Evolutionary conservation across 306 rosid genomes (phyloP).

Genomic region (Senna siamea): DNA sequence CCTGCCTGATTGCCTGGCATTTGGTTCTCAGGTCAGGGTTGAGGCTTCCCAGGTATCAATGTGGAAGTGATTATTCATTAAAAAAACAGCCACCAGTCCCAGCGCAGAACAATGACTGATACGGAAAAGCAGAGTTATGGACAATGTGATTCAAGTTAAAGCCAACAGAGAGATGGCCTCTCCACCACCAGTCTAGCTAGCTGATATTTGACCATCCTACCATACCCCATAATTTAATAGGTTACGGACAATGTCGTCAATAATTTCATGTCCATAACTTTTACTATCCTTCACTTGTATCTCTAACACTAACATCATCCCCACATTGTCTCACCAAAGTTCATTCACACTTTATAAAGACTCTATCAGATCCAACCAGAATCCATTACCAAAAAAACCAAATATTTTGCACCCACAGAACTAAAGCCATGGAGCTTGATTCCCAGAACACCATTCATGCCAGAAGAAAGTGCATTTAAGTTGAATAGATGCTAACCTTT

Average conservation of each 20-base stretch:
- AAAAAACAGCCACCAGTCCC: too few species aligned
- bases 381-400: background rate
- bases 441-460: too few species aligned
- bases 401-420: background rate
- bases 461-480: background rate
- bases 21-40: background rate
- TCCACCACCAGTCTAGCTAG: too few species aligned
- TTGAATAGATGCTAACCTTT: constrained; percentile 45
- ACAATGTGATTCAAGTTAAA: background rate
- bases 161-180: background rate
- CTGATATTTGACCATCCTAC: too few species aligned
- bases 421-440: background rate
- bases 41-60: background rate
- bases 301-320: background rate
- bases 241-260: background rate
- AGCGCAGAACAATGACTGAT: too few species aligned
- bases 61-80: too few species aligned
- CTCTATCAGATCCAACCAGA: background rate
- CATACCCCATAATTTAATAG: background rate
- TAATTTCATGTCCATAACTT: background rate
- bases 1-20: background rate
- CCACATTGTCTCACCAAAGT: background rate
- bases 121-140: too few species aligned
- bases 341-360: background rate
- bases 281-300: background rate